These are phyloP conservation scores for Yamadazyma olivae DNA, from an alignment of 805 yeast species.

Conservation along the genomic window DNA sequence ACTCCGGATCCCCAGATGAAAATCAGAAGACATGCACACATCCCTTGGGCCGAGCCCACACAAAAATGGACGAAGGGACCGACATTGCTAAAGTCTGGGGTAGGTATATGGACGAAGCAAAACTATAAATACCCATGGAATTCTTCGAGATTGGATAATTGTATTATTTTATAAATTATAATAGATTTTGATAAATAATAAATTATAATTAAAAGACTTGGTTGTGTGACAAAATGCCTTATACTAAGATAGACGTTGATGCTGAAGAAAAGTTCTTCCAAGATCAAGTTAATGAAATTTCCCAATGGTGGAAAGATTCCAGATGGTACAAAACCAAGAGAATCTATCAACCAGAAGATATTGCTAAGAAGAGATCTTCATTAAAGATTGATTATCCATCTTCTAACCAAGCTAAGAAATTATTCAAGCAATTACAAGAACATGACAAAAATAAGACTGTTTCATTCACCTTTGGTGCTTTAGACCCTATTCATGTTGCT, in stretches of 20 bases:
- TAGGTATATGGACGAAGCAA: not conserved
- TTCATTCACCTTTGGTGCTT: slow-evolving; percentile 91
- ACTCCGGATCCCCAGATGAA: too few species aligned
- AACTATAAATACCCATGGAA: not conserved
- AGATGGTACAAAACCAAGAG: slow-evolving; percentile 90
- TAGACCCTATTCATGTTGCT: slow-evolving; percentile 92
- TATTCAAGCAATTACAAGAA: slow-evolving; percentile 63
- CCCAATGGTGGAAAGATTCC: slow-evolving; percentile 90
- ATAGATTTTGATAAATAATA: too few species aligned
- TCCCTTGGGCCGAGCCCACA: too few species aligned
- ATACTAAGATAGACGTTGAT: slow-evolving; percentile 55
- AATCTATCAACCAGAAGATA: slow-evolving; percentile 82
- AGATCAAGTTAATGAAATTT: slow-evolving; percentile 67
- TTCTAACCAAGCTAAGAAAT: slow-evolving; percentile 75
- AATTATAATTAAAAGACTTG: too few species aligned
- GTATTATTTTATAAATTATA: too few species aligned
- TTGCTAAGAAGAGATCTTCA: slow-evolving; percentile 85
- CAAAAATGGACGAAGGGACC: not conserved
- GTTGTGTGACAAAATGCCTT: slow-evolving; percentile 47
- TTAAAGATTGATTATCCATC: slow-evolving; percentile 75
- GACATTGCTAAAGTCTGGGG: not conserved
- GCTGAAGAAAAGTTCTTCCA: slow-evolving; percentile 65
- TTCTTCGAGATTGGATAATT: too few species aligned
- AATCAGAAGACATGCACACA: too few species aligned
- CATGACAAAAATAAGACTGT: slow-evolving; percentile 73